These are phyloP conservation scores for Phytophthora sansomeana DNA, from an alignment of 352 stramenopile genomes.

Conservation along the genomic window DNA sequence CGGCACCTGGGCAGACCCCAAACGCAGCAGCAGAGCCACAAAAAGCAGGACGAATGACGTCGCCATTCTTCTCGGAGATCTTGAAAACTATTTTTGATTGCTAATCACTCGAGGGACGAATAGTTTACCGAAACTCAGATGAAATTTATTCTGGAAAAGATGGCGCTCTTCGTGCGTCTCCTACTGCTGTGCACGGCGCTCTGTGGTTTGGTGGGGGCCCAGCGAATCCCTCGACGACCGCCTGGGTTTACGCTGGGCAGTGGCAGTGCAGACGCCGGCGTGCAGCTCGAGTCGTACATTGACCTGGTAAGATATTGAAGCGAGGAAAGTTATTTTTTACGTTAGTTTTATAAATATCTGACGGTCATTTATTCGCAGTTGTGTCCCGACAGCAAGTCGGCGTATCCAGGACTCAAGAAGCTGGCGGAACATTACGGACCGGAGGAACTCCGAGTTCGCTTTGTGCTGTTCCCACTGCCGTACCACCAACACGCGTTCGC, in stretches of 20 bases:
- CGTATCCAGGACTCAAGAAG: slow-evolving; percentile 73
- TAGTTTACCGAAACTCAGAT: neutral
- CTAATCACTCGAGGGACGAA: neutral
- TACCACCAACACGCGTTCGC: slow-evolving; percentile 84
- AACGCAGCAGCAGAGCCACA: slow-evolving; percentile 17
- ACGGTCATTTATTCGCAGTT: slow-evolving; percentile 47
- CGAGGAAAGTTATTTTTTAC: neutral
- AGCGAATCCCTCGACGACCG: slow-evolving; percentile 62
- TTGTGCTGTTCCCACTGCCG: slow-evolving; percentile 81
- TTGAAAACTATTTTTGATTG: slow-evolving; percentile 21
- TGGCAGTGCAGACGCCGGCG: slow-evolving; percentile 57
- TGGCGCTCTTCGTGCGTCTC: slow-evolving; percentile 21
- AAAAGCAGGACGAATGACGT: slow-evolving; percentile 31
- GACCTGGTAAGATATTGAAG: slow-evolving; percentile 57
- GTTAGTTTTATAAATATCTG: neutral
- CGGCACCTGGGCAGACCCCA: slow-evolving; percentile 52
- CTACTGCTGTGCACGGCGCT: slow-evolving; percentile 29
- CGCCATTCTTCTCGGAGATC: slow-evolving; percentile 25
- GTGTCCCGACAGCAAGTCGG: slow-evolving; percentile 76
- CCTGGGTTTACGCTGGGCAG: slow-evolving; percentile 71
- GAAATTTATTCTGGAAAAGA: neutral
- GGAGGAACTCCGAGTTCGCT: slow-evolving; percentile 68
- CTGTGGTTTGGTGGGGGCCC: slow-evolving; percentile 15
- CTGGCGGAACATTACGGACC: slow-evolving; percentile 60
- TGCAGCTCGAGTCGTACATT: slow-evolving; percentile 88